A percentile compares a stretch with the other conserved stretches of the same genome.
Evolutionary conservation across 75 land plant genomes (phyloP).

Genomic region (Selaginella moellendorffii): DNA sequence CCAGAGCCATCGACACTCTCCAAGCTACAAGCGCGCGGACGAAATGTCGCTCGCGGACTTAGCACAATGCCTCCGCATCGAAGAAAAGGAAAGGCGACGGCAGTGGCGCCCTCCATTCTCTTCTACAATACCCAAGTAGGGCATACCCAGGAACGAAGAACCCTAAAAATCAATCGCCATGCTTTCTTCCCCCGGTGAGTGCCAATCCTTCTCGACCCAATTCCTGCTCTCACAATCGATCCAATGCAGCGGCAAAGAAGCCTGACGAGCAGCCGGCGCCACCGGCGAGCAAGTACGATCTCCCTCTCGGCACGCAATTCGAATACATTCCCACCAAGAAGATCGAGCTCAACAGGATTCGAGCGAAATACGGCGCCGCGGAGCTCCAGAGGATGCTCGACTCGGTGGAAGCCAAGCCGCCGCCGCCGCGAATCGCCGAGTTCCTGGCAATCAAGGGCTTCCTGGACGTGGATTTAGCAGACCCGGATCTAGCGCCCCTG

Average conservation of each 20-base stretch:
- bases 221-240: neutral
- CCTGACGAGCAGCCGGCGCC: neutral
- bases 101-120: too few species aligned
- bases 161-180: neutral
- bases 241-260: slow-evolving; percentile 1
- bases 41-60: neutral
- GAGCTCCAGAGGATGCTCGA: neutral
- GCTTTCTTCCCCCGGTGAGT: neutral
- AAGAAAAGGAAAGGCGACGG: too few species aligned
- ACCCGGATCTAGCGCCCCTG: neutral
- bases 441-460: neutral
- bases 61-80: neutral
- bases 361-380: neutral
- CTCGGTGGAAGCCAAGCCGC: neutral
- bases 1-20: too few species aligned
- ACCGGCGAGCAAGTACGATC: too few species aligned
- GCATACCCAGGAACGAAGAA: too few species aligned
- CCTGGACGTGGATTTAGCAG: neutral
- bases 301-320: neutral
- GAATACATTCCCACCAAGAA: neutral
- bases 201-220: neutral
- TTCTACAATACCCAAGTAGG: too few species aligned
- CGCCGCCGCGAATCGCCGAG: neutral
- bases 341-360: neutral
- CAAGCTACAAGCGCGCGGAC: too few species aligned